phyloP scores from a whole-genome alignment of 2,329 filamentous ascomycete species.

The Leptographium lundbergii region DNA sequence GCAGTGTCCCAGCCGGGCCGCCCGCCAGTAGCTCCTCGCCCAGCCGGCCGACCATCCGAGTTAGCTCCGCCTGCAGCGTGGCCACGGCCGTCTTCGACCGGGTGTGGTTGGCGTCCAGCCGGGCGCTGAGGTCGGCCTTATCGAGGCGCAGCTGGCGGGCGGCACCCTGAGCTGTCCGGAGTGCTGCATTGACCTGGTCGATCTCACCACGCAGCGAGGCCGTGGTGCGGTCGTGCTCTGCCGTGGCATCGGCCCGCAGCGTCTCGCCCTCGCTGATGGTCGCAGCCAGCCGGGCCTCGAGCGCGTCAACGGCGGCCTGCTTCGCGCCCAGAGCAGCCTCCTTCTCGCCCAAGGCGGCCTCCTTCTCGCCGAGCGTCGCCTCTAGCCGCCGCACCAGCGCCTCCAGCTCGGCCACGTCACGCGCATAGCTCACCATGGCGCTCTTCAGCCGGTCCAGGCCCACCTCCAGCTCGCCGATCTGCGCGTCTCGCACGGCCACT shows the following conservation, averaged over 20 bases:
- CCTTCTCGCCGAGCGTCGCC: constrained; percentile 15
- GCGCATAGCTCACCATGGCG: constrained; percentile 38
- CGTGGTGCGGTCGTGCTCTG: neutral
- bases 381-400: constrained; percentile 36
- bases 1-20: neutral
- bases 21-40: constrained; percentile 29
- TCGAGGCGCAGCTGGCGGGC: constrained; percentile 33
- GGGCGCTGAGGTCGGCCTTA: constrained; percentile 25
- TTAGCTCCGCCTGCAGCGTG: constrained; percentile 38
- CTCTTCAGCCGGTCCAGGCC: constrained; percentile 36
- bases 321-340: neutral
- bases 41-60: constrained; percentile 32
- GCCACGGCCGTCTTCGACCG: constrained; percentile 33
- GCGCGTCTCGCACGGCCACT: constrained; percentile 14
- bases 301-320: neutral
- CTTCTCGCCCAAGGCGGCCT: constrained; percentile 9
- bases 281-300: constrained; percentile 5
- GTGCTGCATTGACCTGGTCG: constrained; percentile 29
- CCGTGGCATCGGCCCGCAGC: neutral
- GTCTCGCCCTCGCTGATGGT: neutral
- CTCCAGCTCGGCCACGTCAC: constrained; percentile 43
- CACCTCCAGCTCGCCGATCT: constrained; percentile 29
- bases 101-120: constrained; percentile 24
- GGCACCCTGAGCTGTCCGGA: constrained; percentile 34
- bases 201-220: constrained; percentile 30